phyloP scores from a whole-genome alignment of 2,329 filamentous ascomycete species.

The Alternaria sp. region DNA sequence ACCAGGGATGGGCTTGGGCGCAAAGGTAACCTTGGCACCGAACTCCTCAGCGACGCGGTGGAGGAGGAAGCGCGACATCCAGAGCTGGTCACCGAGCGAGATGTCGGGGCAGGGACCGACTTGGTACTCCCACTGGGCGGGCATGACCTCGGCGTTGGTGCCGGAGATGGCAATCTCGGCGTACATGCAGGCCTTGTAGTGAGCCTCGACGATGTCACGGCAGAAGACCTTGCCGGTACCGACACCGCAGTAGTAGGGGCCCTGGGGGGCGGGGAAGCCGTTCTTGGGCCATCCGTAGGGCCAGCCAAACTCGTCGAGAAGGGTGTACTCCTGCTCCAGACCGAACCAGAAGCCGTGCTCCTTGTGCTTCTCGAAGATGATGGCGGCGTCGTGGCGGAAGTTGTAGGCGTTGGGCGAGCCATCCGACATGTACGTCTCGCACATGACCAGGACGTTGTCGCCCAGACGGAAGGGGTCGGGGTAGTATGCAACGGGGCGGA shows the following conservation, averaged over 20 bases:
- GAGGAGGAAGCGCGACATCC: conserved; percentile 89
- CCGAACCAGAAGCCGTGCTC: conserved; percentile 94
- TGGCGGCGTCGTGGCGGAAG: conserved; percentile 88
- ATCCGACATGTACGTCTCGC: conserved; percentile 93
- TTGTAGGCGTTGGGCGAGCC: conserved; percentile 98
- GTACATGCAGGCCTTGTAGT: conserved; percentile 90
- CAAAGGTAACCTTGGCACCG: conserved; percentile 91
- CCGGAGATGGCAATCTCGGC: conserved; percentile 92
- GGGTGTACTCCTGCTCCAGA: conserved; percentile 96
- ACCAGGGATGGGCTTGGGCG: conserved; percentile 93
- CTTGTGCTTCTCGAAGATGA: conserved; percentile 87
- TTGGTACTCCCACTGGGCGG: conserved; percentile 97
- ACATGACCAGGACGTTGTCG: conserved; percentile 92
- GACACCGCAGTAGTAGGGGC: conserved; percentile 97
- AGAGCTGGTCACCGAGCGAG: conserved; percentile 91
- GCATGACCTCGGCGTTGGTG: conserved; percentile 99
- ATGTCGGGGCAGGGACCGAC: conserved; percentile 90
- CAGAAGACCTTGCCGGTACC: conserved; percentile 96
- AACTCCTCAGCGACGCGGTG: conserved; percentile 95
- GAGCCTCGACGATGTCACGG: conserved; percentile 95
- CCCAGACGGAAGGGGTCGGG: conserved; percentile 88
- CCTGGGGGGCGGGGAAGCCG: conserved; percentile 90
- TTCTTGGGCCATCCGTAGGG: conserved; percentile 91
- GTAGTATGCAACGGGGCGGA: conserved; percentile 86
- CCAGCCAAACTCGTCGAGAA: conserved; percentile 82